Evolutionary conservation across 2,329 filamentous ascomycete genomes (phyloP).

Genomic region (Talaromyces albobiverticillius): DNA sequence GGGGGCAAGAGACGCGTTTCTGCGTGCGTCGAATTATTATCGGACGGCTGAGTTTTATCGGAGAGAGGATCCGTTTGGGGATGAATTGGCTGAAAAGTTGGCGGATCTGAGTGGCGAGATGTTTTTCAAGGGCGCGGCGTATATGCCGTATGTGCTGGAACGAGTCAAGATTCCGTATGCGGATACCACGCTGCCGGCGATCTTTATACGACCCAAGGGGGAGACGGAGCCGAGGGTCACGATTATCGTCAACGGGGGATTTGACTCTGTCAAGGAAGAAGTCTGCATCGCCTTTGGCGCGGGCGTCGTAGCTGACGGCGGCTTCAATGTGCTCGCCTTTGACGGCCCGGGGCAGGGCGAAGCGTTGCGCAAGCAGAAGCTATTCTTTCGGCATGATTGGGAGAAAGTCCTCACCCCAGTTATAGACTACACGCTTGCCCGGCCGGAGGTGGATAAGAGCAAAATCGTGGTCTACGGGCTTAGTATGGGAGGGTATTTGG

Average conservation of each 20-base stretch:
- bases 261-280: slow-evolving; percentile 30
- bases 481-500: slow-evolving; percentile 31
- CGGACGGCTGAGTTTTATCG: slow-evolving; percentile 19
- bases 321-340: slow-evolving; percentile 31
- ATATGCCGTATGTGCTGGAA: slow-evolving; percentile 12
- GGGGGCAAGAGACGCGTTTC: slow-evolving; percentile 17
- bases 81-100: slow-evolving; percentile 3
- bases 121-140: background rate
- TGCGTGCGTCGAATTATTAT: slow-evolving; percentile 21
- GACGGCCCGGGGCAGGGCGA: slow-evolving; percentile 33
- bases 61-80: slow-evolving; percentile 12
- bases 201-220: slow-evolving; percentile 15
- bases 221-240: slow-evolving; percentile 12
- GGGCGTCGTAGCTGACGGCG: slow-evolving; percentile 26
- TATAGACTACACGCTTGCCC: slow-evolving; percentile 26
- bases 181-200: slow-evolving; percentile 16
- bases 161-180: slow-evolving; percentile 19
- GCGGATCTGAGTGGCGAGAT: background rate
- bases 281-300: slow-evolving; percentile 24
- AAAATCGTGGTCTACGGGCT: slow-evolving; percentile 26
- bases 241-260: slow-evolving; percentile 25
- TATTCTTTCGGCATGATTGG: slow-evolving; percentile 31
- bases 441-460: slow-evolving; percentile 22
- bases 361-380: slow-evolving; percentile 23
- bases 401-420: slow-evolving; percentile 28